Percentiles rank a stretch among this genome's conserved stretches.
Conservation (phyloP, 805 yeast species). For the Gaillardinia entomophila region DNA sequence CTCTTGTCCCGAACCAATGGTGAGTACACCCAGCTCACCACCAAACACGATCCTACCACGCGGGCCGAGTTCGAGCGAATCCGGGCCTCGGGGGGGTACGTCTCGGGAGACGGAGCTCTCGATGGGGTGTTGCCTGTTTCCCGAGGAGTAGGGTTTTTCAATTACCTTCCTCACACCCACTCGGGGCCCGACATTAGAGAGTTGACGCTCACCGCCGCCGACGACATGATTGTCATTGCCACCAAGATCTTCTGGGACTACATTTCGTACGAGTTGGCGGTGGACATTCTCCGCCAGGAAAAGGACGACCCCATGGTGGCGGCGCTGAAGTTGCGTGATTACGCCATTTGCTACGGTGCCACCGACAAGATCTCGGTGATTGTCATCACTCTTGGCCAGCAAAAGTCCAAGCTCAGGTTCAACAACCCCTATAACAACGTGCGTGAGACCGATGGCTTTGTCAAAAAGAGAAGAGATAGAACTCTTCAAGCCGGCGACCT, state of each 20-base stretch:
- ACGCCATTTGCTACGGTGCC: conserved; percentile 90
- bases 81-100: conserved; percentile 87
- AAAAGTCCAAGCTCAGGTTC: conserved; percentile 26
- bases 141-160: conserved; percentile 88
- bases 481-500: conserved; percentile 59
- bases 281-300: conserved; percentile 81
- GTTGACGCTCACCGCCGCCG: conserved; percentile 55
- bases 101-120: conserved; percentile 74
- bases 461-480: conserved; percentile 44
- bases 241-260: conserved; percentile 82
- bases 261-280: conserved; percentile 77
- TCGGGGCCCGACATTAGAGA: conserved; percentile 79
- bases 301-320: conserved; percentile 82
- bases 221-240: conserved; percentile 81
- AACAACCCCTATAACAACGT: conserved; percentile 32
- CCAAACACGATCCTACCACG: conserved; percentile 78
- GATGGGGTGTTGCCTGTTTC: conserved; percentile 82
- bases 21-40: conserved; percentile 65
- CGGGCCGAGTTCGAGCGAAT: conserved; percentile 78
- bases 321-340: conserved; percentile 89
- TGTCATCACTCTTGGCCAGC: conserved; percentile 65
- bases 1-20: conserved; percentile 77
- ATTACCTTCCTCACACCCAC: conserved; percentile 79
- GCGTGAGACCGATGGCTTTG: conserved; percentile 28
- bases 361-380: conserved; percentile 72